Evolutionary conservation across 1,139 yeast species (phyloP).

Genomic region (Taphrina deformans): DNA sequence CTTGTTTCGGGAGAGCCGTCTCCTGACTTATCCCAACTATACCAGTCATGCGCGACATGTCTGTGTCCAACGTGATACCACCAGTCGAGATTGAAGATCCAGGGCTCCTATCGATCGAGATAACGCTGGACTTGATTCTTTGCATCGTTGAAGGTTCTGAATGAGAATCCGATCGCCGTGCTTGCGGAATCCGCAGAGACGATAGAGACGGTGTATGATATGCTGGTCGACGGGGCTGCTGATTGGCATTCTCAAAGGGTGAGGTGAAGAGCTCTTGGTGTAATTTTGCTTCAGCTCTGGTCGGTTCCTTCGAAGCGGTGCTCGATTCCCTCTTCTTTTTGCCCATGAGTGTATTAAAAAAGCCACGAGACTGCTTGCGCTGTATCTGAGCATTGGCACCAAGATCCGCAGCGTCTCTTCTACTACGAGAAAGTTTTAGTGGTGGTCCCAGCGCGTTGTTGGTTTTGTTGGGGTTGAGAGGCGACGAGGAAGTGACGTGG

Average conservation of each 20-base stretch:
- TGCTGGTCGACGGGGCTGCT: conserved; percentile 3
- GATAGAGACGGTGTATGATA: conserved; percentile 4
- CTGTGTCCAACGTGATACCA: conserved; percentile 31
- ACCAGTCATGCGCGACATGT: conserved; percentile 23
- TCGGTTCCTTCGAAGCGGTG: not conserved
- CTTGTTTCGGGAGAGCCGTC: conserved; percentile 34
- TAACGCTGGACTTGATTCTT: conserved; percentile 6
- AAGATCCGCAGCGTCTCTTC: conserved; percentile 3
- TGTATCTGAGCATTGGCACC: not conserved
- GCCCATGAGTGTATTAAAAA: conserved; percentile 10
- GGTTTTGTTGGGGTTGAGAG: conserved; percentile 4
- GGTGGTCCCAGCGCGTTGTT: not conserved
- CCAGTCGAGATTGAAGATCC: conserved; percentile 1
- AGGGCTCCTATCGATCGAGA: conserved; percentile 4
- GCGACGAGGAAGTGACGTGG: not conserved
- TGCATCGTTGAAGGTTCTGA: not conserved
- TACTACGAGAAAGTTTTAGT: not conserved
- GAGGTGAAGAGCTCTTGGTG: conserved; percentile 2
- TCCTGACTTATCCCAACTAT: conserved; percentile 36
- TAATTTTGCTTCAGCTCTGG: not conserved
- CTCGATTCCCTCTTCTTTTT: conserved; percentile 4
- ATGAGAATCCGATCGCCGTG: not conserved
- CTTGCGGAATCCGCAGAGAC: conserved; percentile 1
- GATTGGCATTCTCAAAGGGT: conserved; percentile 3
- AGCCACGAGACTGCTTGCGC: conserved; percentile 7